Base-by-base conservation (phyloP, 2,329 filamentous ascomycete species). In the Beauveria caledonica region DNA sequence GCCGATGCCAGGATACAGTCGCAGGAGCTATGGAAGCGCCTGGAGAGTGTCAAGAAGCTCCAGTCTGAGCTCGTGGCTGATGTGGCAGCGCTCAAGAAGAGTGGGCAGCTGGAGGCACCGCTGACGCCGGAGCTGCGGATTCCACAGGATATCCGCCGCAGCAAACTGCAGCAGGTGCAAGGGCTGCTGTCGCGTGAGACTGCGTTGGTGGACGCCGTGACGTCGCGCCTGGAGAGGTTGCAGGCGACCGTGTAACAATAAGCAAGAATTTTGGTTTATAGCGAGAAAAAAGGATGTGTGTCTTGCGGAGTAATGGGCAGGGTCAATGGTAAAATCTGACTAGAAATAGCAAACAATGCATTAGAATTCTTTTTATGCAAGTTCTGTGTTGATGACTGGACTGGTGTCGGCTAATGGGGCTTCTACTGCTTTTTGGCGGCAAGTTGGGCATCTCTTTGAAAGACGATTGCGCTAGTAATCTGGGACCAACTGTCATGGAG, bases 191-290 rank as follows among this genome's bases (percentile, higher is more conserved):
- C 87, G 61, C 76, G 87, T 29, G 86, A 90, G 73, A 82, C 82
- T 51, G 85, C 85, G 5, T 71, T 90, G 66, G 83, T 90, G 7
- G 86, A 89, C 65, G 86, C 84, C 23, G 81, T 88, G 23, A 85
- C 80, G 65, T 78, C 78, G 60, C 78, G 86, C 60, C 72, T 90
- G 63, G 83, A 86, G 70, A 80, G 78, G 63, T 73, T 90, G 58
- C 74, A 77, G 63, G 64, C 71, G n/a, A 63, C 63, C 42, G 58
- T 69, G 66, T 73, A 67, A 63, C 58, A 64, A 58, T 17, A 40
- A 27, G 23, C 29, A 58, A 15, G n/a, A 44, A 29, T 60, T 62
- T 54, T 59, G 33, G 58, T 46, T 60, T 53, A 53, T 51, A 60
- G 58, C 58, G 49, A 60, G 23, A 53, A n/a, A n/a, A 40, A 15